Evolutionary conservation across 1,139 yeast genomes (phyloP), one percentile per base, ranked within the genome.

Genomic region (Diutina rugosa): DNA sequence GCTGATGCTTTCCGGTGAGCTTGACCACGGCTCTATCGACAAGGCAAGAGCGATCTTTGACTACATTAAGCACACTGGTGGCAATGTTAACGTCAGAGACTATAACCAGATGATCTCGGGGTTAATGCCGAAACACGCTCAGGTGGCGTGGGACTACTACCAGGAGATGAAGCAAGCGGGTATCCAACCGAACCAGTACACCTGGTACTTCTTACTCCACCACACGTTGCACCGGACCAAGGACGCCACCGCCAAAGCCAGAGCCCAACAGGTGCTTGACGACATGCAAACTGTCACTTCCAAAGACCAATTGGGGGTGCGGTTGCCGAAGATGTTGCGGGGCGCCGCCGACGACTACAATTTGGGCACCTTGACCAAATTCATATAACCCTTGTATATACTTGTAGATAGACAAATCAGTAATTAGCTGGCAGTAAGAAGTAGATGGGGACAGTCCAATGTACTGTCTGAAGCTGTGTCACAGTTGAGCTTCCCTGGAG

Each of bases 41-140:
- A 67, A 67, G 10, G 93, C 88, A 0, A 72, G 78, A 60, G 63
- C 65, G 6, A 69, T 78, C 56, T 84, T 85, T 64, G 67, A 73
- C 16, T 69, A 73, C 59, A 78, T 78, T 63, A 64, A 76, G 51
- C 62, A 59, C 63, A 38, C 68, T 68, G 57, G 73, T 73, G 26
- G 67, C 80, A 21, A 21, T 3, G 26, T 21, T 21, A 21, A 21
- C 26, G 26, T 21, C 7, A 71, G 82, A 55, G 71, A 78, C 51
- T 85, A 85, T 80, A 85, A 87, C 66, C 74, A 80, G 65, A 73
- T 87, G 68, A 78, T 87, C 59, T 72, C 71, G 44, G 81, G 82
- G 4, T 73, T 78, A 58, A 67, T 77, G 51, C 62, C 63, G 46
- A 72, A 71, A 55, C 67, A 72, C 47, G 56, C 63, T 29, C 65